Evolutionary conservation across 345 rosid species (phyloP).

Genomic region (Cardamine occulta): DNA sequence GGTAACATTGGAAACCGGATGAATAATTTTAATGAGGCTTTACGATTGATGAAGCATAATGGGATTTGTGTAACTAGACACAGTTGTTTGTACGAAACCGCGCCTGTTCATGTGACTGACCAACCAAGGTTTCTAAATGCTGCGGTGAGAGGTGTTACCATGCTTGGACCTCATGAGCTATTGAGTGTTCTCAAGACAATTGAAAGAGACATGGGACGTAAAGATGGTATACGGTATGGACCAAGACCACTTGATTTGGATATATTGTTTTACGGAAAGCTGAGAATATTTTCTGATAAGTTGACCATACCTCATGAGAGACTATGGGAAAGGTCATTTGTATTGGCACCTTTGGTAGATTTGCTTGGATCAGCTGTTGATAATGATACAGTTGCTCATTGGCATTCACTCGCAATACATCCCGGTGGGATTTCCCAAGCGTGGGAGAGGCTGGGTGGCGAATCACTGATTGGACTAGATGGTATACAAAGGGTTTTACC

Average conservation of each 20-base stretch:
- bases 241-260: slow-evolving; percentile 93
- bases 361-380: slow-evolving; percentile 69
- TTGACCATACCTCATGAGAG: slow-evolving; percentile 83
- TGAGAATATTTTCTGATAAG: slow-evolving; percentile 58
- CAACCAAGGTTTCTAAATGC: slow-evolving; percentile 90
- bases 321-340: slow-evolving; percentile 94
- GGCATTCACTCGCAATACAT: slow-evolving; percentile 70
- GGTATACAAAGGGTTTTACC: slow-evolving; percentile 84
- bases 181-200: slow-evolving; percentile 70
- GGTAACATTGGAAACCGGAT: slow-evolving; percentile 85
- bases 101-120: slow-evolving; percentile 85
- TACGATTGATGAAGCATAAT: slow-evolving; percentile 59
- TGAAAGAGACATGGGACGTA: slow-evolving; percentile 83
- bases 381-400: slow-evolving; percentile 67
- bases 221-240: slow-evolving; percentile 72
- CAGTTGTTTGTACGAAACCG: slow-evolving; percentile 84
- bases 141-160: slow-evolving; percentile 80
- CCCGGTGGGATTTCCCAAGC: slow-evolving; percentile 63
- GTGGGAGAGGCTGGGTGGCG: slow-evolving; percentile 89
- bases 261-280: slow-evolving; percentile 81
- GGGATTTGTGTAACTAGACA: slow-evolving; percentile 73
- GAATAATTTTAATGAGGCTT: slow-evolving; percentile 67
- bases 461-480: slow-evolving; percentile 67
- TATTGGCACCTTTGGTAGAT: slow-evolving; percentile 88
- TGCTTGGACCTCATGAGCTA: slow-evolving; percentile 82